Percentiles rank a stretch among this genome's conserved stretches.
Conservation (phyloP, 2,329 filamentous ascomycete species). For the Fusarium mangiferae region DNA sequence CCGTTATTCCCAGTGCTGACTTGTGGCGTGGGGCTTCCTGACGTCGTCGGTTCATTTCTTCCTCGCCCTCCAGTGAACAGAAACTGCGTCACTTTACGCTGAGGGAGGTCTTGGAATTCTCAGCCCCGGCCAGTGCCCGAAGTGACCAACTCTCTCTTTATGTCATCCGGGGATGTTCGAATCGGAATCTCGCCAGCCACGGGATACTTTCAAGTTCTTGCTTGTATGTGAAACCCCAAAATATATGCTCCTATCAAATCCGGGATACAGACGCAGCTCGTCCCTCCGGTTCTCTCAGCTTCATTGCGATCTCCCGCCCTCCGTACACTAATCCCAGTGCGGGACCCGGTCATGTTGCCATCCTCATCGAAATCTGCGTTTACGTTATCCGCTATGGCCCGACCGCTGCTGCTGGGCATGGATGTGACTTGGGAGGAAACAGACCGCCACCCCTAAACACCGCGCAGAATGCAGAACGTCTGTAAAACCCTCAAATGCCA, state of each 20-base stretch:
- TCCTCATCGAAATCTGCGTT: conserved; percentile 83
- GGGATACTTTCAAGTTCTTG: not conserved
- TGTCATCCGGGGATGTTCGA: not conserved
- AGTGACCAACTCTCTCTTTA: conserved; percentile 69
- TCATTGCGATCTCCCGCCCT: conserved; percentile 65
- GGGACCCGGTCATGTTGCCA: conserved; percentile 75
- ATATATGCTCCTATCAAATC: not conserved
- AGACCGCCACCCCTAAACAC: conserved; percentile 59
- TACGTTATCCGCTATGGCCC: conserved; percentile 95
- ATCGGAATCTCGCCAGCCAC: not conserved
- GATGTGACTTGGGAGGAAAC: conserved; percentile 60
- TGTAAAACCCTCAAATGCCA: conserved; percentile 65
- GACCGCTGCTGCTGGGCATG: conserved; percentile 78
- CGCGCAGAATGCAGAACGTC: conserved; percentile 59
- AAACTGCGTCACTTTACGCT: conserved; percentile 65
- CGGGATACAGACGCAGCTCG: not conserved
- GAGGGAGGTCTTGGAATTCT: conserved; percentile 69
- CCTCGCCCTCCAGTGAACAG: not conserved
- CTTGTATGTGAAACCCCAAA: not conserved
- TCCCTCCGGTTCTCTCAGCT: conserved; percentile 55
- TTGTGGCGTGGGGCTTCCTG: conserved; percentile 66
- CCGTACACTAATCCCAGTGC: conserved; percentile 70
- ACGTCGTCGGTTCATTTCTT: conserved; percentile 74
- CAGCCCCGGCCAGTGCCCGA: conserved; percentile 74
- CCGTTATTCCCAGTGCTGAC: not conserved